Conservation (phyloP, 768 basidiomycete species). For the Kwoniella botswanensis region DNA sequence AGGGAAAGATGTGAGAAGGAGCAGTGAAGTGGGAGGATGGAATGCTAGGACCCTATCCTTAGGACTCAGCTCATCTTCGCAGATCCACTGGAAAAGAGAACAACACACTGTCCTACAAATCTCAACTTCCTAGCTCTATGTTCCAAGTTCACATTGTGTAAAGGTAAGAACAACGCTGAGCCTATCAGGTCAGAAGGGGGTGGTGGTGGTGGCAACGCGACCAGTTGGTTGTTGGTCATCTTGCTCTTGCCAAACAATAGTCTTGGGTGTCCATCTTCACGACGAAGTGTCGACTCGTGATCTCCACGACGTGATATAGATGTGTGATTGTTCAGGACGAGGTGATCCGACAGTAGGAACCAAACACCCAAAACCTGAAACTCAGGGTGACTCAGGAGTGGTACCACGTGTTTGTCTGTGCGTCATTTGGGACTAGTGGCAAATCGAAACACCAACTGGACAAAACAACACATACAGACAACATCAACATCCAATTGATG, state of each 20-base stretch:
- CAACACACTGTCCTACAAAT: conserved; percentile 40
- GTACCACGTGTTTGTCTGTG: conserved; percentile 6
- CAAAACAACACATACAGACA: neutral
- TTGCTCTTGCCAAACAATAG: neutral
- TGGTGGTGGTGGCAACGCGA: conserved; percentile 27
- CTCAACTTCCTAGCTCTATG: conserved; percentile 39
- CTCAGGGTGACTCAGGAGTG: neutral
- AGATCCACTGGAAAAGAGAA: neutral
- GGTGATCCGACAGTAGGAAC: neutral
- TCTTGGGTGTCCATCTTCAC: no score
- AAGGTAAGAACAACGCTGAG: conserved; percentile 36
- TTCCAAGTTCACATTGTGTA: conserved; percentile 17
- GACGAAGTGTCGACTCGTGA: no score
- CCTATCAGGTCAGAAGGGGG: conserved; percentile 33
- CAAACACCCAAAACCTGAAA: conserved; percentile 17
- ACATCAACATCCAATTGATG: no score
- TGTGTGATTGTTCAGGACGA: neutral
- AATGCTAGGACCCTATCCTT: conserved; percentile 36
- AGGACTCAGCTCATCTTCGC: neutral
- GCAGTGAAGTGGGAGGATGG: conserved; percentile 29
- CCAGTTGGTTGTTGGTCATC: neutral
- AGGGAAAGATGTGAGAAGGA: conserved; percentile 27
- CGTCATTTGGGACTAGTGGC: neutral
- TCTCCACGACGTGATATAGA: no score
- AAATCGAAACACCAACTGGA: neutral